A percentile compares a stretch with the other conserved stretches of the same genome.
phyloP scores from a whole-genome alignment of 305 asterid species.

The Caryopteris hybrid region DNA sequence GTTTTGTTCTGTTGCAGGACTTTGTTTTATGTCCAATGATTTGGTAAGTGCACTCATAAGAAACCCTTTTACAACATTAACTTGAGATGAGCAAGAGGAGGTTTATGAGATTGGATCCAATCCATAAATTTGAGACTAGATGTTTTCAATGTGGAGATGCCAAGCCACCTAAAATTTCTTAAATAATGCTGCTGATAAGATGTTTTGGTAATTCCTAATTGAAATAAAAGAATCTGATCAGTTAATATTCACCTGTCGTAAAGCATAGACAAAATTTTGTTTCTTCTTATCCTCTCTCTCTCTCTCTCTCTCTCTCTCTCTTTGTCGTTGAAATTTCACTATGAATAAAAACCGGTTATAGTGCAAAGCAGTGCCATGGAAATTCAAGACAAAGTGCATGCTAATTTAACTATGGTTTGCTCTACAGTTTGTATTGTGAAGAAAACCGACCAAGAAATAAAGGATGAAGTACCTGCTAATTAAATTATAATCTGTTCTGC shows the following conservation, averaged over 20 bases:
- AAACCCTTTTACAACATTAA: background rate
- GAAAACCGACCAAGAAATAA: background rate
- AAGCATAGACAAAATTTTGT: no score
- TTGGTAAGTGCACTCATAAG: slow-evolving; percentile 53
- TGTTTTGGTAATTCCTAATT: background rate
- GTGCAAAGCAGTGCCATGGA: background rate
- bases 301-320: no score
- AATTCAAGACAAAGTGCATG: background rate
- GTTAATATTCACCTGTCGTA: background rate
- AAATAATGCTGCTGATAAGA: background rate
- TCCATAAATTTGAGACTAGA: background rate
- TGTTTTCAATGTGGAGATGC: background rate
- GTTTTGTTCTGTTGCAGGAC: slow-evolving; percentile 50
- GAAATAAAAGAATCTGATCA: background rate
- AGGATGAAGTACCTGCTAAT: background rate
- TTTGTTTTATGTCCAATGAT: slow-evolving; percentile 94
- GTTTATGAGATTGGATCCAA: background rate
- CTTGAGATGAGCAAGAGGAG: slow-evolving; percentile 1
- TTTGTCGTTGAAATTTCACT: background rate
- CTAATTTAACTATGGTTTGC: background rate
- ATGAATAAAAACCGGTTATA: background rate
- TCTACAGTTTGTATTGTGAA: background rate
- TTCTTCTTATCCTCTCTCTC: no score
- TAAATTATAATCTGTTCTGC: background rate
- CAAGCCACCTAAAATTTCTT: background rate